Evolutionary conservation across 2,329 filamentous ascomycete genomes (phyloP).

Genomic region (Fusarium scirpi): DNA sequence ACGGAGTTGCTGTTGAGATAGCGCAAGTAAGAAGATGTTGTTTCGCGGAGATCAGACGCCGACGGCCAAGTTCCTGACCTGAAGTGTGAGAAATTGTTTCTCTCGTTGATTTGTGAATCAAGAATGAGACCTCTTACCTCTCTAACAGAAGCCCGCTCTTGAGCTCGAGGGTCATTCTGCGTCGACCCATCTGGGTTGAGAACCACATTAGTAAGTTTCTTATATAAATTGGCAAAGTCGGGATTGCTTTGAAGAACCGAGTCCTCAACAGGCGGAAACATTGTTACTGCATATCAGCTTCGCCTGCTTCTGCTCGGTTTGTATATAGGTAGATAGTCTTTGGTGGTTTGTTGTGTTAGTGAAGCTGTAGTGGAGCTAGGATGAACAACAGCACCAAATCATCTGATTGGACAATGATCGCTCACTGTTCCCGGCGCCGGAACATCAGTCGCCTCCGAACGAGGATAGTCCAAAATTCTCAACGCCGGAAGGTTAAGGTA

Average conservation of each 20-base stretch:
- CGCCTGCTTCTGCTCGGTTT: not conserved
- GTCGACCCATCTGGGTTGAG: conserved; percentile 70
- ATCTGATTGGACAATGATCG: conserved; percentile 48
- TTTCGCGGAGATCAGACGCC: conserved; percentile 62
- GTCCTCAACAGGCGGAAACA: conserved; percentile 71
- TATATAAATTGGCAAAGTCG: conserved; percentile 70
- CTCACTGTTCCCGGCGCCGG: conserved; percentile 37
- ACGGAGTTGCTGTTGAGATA: conserved; percentile 59
- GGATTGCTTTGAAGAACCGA: conserved; percentile 67
- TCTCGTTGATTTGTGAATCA: not conserved
- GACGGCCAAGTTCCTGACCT: conserved; percentile 61
- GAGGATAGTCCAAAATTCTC: conserved; percentile 43
- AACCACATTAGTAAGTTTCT: conserved; percentile 63
- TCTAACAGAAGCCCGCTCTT: conserved; percentile 62
- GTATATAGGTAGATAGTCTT: not conserved
- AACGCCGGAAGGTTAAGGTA: conserved; percentile 23
- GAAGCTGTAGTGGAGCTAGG: conserved; percentile 32
- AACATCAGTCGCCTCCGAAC: conserved; percentile 44
- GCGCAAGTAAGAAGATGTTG: conserved; percentile 64
- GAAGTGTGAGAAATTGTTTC: not conserved
- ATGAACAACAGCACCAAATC: conserved; percentile 51
- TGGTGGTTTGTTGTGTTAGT: conserved; percentile 21
- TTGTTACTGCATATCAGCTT: conserved; percentile 46
- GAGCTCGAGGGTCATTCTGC: conserved; percentile 61
- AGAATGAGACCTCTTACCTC: conserved; percentile 56